Percentiles rank a stretch among this genome's conserved stretches.
Conservation (phyloP, 345 rosid genomes). For the Cardiospermum halicacabum region DNA sequence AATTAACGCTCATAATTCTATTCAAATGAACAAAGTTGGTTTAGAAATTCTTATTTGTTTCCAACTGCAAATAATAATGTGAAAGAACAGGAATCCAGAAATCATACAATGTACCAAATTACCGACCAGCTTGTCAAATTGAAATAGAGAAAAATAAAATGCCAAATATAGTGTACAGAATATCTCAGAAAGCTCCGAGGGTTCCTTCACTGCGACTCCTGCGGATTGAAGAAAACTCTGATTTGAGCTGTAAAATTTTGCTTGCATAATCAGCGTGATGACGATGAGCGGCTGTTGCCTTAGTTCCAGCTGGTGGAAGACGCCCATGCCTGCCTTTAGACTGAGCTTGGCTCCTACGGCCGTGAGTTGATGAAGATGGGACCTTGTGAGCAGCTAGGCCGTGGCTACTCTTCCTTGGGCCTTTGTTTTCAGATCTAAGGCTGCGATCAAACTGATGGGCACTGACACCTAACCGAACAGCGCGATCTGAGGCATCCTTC, state of each 20-base stretch:
- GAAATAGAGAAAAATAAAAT: neutral
- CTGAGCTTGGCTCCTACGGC: constrained; percentile 37
- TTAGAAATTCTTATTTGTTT: neutral
- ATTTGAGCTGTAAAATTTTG: constrained; percentile 41
- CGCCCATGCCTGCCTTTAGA: constrained; percentile 51
- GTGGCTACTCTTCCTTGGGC: constrained; percentile 52
- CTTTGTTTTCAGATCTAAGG: constrained; percentile 58
- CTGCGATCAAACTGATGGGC: constrained; percentile 57
- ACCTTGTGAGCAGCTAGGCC: constrained; percentile 36
- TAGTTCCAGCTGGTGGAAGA: constrained; percentile 53
- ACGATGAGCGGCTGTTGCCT: constrained; percentile 29
- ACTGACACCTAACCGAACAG: constrained; percentile 57
- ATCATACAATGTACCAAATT: neutral
- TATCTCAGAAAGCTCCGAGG: constrained; percentile 37
- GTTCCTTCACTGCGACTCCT: constrained; percentile 79
- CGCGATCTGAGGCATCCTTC: constrained; percentile 64
- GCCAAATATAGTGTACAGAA: no score
- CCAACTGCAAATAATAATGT: neutral
- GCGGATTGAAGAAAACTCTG: constrained; percentile 52
- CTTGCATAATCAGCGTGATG: constrained; percentile 39
- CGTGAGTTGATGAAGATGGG: constrained; percentile 40
- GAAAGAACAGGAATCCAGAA: neutral
- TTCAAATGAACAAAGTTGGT: neutral
- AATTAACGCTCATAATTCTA: neutral
- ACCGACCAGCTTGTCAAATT: neutral